Evolutionary conservation across 768 basidiomycete species (phyloP).

Genomic region (Mrakia frigida): DNA sequence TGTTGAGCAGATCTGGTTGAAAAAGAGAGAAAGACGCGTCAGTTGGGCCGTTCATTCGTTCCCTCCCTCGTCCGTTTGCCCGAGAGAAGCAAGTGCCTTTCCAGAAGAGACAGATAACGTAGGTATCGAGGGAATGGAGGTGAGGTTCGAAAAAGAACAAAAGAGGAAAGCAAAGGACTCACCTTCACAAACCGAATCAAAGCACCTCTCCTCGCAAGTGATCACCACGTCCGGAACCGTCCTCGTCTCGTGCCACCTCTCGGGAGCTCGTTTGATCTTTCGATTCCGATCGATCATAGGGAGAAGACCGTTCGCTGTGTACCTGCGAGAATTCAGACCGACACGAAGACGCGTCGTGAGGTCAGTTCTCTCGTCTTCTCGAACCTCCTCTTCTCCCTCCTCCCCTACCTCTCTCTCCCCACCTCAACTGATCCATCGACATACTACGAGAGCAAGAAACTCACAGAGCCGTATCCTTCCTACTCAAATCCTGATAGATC

Average conservation of each 20-base stretch:
- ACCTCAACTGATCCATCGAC: no score
- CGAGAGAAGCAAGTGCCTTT: no score
- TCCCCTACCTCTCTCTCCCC: no score
- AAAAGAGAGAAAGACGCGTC: background rate
- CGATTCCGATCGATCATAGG: constrained; percentile 96
- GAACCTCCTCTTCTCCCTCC: background rate
- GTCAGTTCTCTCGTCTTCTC: background rate
- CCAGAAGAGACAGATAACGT: no score
- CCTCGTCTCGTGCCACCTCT: constrained; percentile 91
- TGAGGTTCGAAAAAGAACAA: background rate
- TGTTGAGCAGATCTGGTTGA: constrained; percentile 62
- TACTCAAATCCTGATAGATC: constrained; percentile 82
- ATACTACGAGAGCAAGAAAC: constrained; percentile 43
- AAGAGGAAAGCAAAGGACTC: constrained; percentile 35
- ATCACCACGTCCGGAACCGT: constrained; percentile 92
- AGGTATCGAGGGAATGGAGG: no score
- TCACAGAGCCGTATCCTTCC: constrained; percentile 78
- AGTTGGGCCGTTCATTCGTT: no score
- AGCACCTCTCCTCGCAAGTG: constrained; percentile 98
- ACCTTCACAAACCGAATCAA: constrained; percentile 98
- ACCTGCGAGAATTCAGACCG: no score
- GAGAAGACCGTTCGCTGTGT: constrained; percentile 85
- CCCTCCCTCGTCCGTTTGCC: no score
- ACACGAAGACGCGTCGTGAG: background rate
- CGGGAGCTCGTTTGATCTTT: constrained; percentile 82